Base-by-base conservation (phyloP, 1,284 basidiomycete genomes). In the Cutaneotrichosporon arboriforme region DNA sequence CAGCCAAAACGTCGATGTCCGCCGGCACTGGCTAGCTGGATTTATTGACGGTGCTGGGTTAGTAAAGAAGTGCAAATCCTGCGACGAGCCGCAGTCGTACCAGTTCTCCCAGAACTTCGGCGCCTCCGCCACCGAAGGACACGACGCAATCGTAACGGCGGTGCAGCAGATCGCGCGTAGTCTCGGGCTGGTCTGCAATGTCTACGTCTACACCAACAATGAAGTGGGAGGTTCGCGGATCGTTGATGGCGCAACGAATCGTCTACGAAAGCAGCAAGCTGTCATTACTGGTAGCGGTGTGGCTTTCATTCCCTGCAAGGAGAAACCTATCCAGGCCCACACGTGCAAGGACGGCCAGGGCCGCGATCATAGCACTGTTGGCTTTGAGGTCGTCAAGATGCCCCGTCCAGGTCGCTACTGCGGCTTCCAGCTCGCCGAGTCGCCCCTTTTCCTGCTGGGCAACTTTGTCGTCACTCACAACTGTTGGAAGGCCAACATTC, bases 401-500 rank as follows among this genome's bases (percentile, higher is more conserved):
- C 22, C 41, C n/a, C 12, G 8, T 5, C 26, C 26, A 5, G 26
- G 26, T 5, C 26, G 26, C 26, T 31, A 31, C 10, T 31, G 37
- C 36, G 35, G 23, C 4, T 31, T 48, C 18, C 34, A 21, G 33
- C 35, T 40, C 7, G 36, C 46, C 17, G 21, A 37, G 36, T 38
- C 46, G 46, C 23, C 42, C 22, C 23, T 43, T 10, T 43, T 26
- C 42, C 8, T 43, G 18, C 42, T 38, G 4, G 39, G 36, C 46
- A 21, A 22, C 34, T 31, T 26, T 33, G 38, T 43, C 18, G 18
- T 26, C n/a, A 22, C 37, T 15, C 44, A 94, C 74, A 92, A 90
- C 8, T 93, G 90, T 76, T 97, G 93, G 92, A 98, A 98, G 77
- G 96, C 96, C 10, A 98, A 98, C 74, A 96, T 85, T 80, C 75